Conservation (phyloP, 345 rosid species). For the Trapa incisa region DNA sequence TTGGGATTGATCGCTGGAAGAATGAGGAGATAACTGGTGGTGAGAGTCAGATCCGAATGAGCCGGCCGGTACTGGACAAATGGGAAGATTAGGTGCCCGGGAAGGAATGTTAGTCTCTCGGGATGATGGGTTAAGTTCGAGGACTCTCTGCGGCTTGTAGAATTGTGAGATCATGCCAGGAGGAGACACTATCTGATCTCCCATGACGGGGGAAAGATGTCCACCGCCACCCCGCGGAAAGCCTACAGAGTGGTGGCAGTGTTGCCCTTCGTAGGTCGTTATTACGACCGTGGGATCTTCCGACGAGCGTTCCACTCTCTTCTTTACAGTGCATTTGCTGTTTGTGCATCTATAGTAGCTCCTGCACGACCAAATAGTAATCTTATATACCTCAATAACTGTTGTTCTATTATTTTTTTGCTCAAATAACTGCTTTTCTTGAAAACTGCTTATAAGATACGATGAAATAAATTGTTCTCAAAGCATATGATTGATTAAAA, state of each 20-base stretch:
- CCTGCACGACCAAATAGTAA: constrained; percentile 23
- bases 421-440: too few relatives aligned
- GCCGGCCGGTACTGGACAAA: not conserved
- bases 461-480: too few relatives aligned
- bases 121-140: constrained; percentile 21
- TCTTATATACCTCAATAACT: not conserved
- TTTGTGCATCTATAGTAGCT: constrained; percentile 96
- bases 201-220: constrained; percentile 23
- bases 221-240: constrained; percentile 58
- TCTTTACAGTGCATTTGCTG: constrained; percentile 84
- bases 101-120: constrained; percentile 17
- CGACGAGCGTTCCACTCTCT: constrained; percentile 87
- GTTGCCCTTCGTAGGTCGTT: constrained; percentile 97
- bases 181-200: constrained; percentile 29
- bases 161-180: constrained; percentile 24
- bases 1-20: constrained; percentile 13
- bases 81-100: constrained; percentile 11
- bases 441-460: too few relatives aligned
- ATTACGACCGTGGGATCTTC: constrained; percentile 73
- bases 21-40: constrained; percentile 14
- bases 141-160: constrained; percentile 26
- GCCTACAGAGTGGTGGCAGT: constrained; percentile 78
- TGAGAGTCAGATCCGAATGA: not conserved
- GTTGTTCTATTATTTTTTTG: too few relatives aligned
- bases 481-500: too few relatives aligned